Evolutionary conservation across 2,329 filamentous ascomycete species (phyloP), one percentile per base, ranked within the genome.

Genomic region (Alternaria sp.): DNA sequence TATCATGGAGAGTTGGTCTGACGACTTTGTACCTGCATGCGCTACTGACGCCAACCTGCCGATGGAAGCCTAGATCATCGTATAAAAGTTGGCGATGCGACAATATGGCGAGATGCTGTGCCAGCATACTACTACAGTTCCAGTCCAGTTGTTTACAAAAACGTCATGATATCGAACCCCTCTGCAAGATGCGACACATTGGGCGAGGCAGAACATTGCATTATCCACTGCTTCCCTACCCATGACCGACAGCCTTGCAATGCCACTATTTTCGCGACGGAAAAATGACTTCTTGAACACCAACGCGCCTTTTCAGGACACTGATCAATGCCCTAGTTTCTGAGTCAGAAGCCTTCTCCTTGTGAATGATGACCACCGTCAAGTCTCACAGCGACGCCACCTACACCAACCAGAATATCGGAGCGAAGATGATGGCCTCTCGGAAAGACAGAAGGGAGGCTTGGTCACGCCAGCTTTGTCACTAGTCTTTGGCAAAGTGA

Each of bases 341-440:
- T 15, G 11, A 15, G 36, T 36, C 28, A 50, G 28, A 26, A 12
- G n/a, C 40, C 13, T 59, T 47, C 25, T n/a, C n/a, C 44, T 28
- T 26, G 43, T 43, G 30, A 32, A 51, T 15, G 3, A 50, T 13
- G 19, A 44, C 11, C 28, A 55, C 36, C 10, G 36, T 51, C 15
- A 40, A 54, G 60, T 56, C 25, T 54, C 58, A 59, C 58, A 62
- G 25, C 44, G 28, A 47, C 60, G 61, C 61, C 61, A 62, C 45
- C 51, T 32, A 45, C 47, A 51, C 64, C 30, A n/a, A 25, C 30
- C 19, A 40, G 36, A 25, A 50, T 36, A 30, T 15, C 10, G 46
- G 30, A 23, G 19, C 25, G 50, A 58, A 57, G 43, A 15, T 9
- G 30, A 40, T 19, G 10, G 17, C 21, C 17, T 15, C 44, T 23